These are phyloP conservation scores for Lecanicillium sp. DNA, from an alignment of 2,329 filamentous ascomycete species.

Conservation along the genomic window DNA sequence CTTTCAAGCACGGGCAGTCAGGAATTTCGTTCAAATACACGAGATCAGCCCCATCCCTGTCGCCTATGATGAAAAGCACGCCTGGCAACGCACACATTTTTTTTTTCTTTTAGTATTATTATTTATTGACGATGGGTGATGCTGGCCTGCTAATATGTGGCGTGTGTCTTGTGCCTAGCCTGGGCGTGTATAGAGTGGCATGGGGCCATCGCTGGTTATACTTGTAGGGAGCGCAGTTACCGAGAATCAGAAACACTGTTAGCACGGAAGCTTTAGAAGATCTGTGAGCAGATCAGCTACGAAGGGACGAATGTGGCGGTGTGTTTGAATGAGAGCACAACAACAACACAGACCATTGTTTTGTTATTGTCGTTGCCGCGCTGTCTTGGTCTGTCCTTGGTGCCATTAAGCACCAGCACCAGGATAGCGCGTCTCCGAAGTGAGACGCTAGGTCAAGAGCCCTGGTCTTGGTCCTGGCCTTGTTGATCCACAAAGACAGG, in stretches of 20 bases:
- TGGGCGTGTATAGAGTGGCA: no score
- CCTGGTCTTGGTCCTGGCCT: slow-evolving; percentile 8
- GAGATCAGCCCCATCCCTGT: slow-evolving; percentile 9
- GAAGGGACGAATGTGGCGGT: slow-evolving; percentile 6
- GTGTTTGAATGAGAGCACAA: neutral
- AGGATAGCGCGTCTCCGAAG: neutral
- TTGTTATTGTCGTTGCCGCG: slow-evolving; percentile 6
- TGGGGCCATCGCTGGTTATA: no score
- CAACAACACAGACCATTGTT: slow-evolving; percentile 4
- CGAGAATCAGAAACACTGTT: neutral
- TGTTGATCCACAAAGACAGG: slow-evolving; percentile 5
- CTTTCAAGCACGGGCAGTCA: neutral
- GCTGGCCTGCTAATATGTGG: no score
- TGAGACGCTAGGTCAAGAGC: slow-evolving; percentile 12
- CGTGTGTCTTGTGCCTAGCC: no score
- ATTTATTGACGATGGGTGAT: neutral
- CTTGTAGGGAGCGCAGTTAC: no score
- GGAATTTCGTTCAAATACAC: neutral
- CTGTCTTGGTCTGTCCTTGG: no score
- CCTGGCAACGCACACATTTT: neutral
- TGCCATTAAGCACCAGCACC: neutral
- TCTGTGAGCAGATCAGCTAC: neutral
- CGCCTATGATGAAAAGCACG: neutral
- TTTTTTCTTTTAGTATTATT: neutral
- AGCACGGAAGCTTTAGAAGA: neutral